Percentiles rank a stretch among this genome's conserved stretches.
These are phyloP conservation scores for Taiwanofungus camphoratus DNA, from an alignment of 1,284 basidiomycete genomes.

Conservation along the genomic window DNA sequence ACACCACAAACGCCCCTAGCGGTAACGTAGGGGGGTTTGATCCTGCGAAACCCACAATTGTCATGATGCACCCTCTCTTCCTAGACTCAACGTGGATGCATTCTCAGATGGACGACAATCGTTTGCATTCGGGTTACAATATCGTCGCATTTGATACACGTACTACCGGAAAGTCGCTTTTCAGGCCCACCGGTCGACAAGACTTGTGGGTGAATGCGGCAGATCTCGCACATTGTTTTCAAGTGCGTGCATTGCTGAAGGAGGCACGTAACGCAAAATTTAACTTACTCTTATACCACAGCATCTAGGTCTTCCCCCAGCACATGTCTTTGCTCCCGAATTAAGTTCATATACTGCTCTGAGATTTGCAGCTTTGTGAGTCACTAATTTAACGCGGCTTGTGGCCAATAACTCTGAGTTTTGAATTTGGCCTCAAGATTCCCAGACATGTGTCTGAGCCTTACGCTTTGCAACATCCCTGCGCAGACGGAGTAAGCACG, in stretches of 20 bases:
- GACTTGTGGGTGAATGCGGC: conserved; percentile 74
- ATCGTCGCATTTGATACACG: conserved; percentile 70
- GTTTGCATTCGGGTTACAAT: conserved; percentile 53
- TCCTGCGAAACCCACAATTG: conserved; percentile 54
- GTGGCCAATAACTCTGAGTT: conserved; percentile 3
- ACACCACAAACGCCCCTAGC: conserved; percentile 53
- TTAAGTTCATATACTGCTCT: conserved; percentile 34
- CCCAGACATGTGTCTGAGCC: conserved; percentile 63
- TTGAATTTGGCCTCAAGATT: conserved; percentile 38
- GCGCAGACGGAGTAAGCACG: conserved; percentile 58
- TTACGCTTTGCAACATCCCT: conserved; percentile 65
- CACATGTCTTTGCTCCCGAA: conserved; percentile 65
- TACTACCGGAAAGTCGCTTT: conserved; percentile 54
- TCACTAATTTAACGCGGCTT: no score
- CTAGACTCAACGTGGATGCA: conserved; percentile 65
- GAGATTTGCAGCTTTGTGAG: conserved; percentile 58
- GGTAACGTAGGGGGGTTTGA: conserved; percentile 62
- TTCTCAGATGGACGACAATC: conserved; percentile 60
- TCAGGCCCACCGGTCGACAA: conserved; percentile 47
- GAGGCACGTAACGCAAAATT: not conserved
- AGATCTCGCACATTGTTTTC: conserved; percentile 60
- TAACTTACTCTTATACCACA: conserved; percentile 21
- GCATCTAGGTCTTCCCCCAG: conserved; percentile 57
- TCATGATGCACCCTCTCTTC: conserved; percentile 62
- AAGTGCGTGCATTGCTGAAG: conserved; percentile 34